Evolutionary conservation across 305 asterid genomes (phyloP).

Genomic region (Fraxinus floribunda): DNA sequence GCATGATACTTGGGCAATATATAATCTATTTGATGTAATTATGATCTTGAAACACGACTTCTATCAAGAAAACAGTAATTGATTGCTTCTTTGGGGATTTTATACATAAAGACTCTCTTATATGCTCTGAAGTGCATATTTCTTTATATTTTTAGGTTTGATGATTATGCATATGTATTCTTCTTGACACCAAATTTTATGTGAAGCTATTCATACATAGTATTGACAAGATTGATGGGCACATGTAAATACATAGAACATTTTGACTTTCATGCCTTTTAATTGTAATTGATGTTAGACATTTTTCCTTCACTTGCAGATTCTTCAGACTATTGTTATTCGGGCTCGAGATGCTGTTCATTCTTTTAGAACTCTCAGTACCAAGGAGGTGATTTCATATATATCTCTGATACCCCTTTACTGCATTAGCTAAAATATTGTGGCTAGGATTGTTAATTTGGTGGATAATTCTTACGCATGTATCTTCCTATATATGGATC

Average conservation of each 20-base stretch:
- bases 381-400: slow-evolving; percentile 70
- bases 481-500: neutral
- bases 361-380: slow-evolving; percentile 82
- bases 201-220: neutral
- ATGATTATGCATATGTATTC: neutral
- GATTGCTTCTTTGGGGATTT: neutral
- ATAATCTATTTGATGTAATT: neutral
- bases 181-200: neutral
- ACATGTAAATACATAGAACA: neutral
- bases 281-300: slow-evolving; percentile 23
- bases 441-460: neutral
- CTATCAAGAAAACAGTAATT: neutral
- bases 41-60: slow-evolving; percentile 1
- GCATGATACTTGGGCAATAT: slow-evolving; percentile 9
- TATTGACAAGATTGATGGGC: slow-evolving; percentile 11
- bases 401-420: neutral
- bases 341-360: slow-evolving; percentile 70
- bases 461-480: neutral
- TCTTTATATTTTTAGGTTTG: neutral
- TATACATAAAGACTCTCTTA: neutral
- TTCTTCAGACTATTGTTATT: slow-evolving; percentile 71
- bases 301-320: slow-evolving; percentile 49
- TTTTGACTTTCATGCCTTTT: neutral
- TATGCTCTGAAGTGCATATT: neutral
- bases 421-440: neutral